These are phyloP conservation scores for Tricholomella constricta DNA, from an alignment of 768 basidiomycete genomes.

Conservation along the genomic window DNA sequence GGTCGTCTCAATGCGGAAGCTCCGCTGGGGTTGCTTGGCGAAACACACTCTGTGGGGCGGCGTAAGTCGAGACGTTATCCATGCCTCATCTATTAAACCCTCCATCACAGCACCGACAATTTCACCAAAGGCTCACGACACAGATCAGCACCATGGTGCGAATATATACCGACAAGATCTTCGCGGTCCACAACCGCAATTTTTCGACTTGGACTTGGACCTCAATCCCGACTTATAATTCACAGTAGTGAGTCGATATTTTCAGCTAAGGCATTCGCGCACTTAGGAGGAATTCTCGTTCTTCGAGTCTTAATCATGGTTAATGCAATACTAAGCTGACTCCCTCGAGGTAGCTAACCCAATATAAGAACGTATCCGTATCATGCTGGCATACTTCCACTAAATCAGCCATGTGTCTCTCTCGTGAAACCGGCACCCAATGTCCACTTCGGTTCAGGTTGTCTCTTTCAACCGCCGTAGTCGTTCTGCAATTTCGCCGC, in stretches of 20 bases:
- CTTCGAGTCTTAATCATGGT: no score
- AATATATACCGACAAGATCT: slow-evolving; percentile 76
- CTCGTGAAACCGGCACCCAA: neutral
- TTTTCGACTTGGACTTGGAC: slow-evolving; percentile 83
- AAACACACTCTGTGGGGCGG: slow-evolving; percentile 80
- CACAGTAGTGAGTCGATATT: neutral
- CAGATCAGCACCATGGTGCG: slow-evolving; percentile 52
- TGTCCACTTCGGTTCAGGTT: neutral
- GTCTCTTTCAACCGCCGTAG: slow-evolving; percentile 30
- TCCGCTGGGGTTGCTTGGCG: slow-evolving; percentile 75
- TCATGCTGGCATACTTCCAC: no score
- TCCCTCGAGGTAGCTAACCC: neutral
- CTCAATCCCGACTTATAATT: slow-evolving; percentile 75
- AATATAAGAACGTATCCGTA: neutral
- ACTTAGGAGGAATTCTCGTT: neutral
- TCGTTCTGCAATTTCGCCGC: slow-evolving; percentile 28
- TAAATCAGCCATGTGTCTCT: neutral
- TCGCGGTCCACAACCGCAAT: slow-evolving; percentile 57
- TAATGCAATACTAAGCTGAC: no score
- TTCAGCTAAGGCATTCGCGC: neutral
- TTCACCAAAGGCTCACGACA: slow-evolving; percentile 54
- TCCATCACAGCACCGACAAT: slow-evolving; percentile 55
- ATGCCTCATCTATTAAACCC: slow-evolving; percentile 3
- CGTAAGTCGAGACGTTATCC: slow-evolving; percentile 43
- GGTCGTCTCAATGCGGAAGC: slow-evolving; percentile 80